phyloP scores from a whole-genome alignment of 495 filamentous ascomycete genomes.

The Neurospora cerealis region DNA sequence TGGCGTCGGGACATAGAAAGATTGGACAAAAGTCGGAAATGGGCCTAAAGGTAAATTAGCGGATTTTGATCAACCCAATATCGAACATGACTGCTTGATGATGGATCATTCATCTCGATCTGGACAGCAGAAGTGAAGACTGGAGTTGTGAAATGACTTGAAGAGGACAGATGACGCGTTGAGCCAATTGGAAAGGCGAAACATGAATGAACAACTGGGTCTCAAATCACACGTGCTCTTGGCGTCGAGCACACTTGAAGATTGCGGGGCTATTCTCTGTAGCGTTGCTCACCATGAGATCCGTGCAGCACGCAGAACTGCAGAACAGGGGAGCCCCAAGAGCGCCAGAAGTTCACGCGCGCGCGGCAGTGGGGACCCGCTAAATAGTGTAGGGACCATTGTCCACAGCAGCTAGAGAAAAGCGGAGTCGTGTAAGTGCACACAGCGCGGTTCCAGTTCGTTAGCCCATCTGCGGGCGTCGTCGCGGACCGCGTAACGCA shows the following conservation, averaged over 20 bases:
- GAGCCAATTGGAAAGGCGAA: not conserved
- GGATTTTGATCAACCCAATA: not conserved
- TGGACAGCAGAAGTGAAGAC: not conserved
- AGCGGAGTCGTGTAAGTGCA: constrained; percentile 9
- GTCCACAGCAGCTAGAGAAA: not conserved
- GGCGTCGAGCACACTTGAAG: not conserved
- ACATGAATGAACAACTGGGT: not conserved
- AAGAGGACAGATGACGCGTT: not conserved
- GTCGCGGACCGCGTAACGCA: constrained; percentile 27
- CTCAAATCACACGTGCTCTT: not conserved
- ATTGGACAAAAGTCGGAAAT: not conserved
- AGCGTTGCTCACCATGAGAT: constrained; percentile 10
- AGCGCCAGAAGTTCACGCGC: not conserved
- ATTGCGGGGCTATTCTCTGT: not conserved
- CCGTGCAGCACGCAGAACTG: constrained; percentile 2
- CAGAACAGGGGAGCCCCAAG: not conserved
- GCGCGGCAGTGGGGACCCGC: not conserved
- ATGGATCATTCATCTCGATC: not conserved
- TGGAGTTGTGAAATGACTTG: not conserved
- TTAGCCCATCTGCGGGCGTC: constrained; percentile 16
- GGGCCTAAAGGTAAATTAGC: not conserved
- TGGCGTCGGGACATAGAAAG: not conserved
- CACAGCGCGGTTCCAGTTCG: constrained; percentile 5
- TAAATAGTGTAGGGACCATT: not conserved
- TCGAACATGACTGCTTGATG: not conserved